Conservation (phyloP, 2,329 filamentous ascomycete genomes). For the Peltaster fructicola region DNA sequence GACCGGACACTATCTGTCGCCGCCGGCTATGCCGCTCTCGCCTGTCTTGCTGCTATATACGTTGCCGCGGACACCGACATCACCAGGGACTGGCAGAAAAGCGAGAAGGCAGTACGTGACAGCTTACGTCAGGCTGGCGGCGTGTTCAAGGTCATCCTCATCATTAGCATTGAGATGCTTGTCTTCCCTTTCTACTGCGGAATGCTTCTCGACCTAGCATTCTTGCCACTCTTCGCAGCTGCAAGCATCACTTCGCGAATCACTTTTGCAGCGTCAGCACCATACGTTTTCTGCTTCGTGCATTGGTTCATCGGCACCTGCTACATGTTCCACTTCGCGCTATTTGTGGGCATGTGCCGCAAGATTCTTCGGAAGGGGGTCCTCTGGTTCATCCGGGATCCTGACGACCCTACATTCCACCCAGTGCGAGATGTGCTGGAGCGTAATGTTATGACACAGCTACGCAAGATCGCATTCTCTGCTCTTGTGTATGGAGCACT, state of each 20-base stretch:
- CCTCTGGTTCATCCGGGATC: slow-evolving; percentile 93
- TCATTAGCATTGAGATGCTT: slow-evolving; percentile 98
- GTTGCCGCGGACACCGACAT: slow-evolving; percentile 56
- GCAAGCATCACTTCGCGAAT: slow-evolving; percentile 62
- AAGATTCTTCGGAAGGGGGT: slow-evolving; percentile 94
- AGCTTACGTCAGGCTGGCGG: slow-evolving; percentile 82
- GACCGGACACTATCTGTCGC: slow-evolving; percentile 57
- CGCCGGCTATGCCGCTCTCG: slow-evolving; percentile 64
- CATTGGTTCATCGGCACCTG: slow-evolving; percentile 98
- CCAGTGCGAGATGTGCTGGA: slow-evolving; percentile 93
- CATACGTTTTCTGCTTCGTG: slow-evolving; percentile 82
- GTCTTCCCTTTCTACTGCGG: slow-evolving; percentile 93
- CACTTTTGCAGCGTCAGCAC: slow-evolving; percentile 59
- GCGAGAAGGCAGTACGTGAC: slow-evolving; percentile 64
- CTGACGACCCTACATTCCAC: slow-evolving; percentile 95
- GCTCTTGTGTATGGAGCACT: slow-evolving; percentile 88
- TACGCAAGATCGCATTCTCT: slow-evolving; percentile 91
- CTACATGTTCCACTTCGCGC: slow-evolving; percentile 98
- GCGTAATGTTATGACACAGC: slow-evolving; percentile 75
- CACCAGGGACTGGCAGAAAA: no score
- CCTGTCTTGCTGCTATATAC: slow-evolving; percentile 58
- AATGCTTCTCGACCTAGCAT: slow-evolving; percentile 68
- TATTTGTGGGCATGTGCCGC: slow-evolving; percentile 97
- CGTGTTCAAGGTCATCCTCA: slow-evolving; percentile 92
- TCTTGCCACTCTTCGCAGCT: slow-evolving; percentile 74